phyloP scores from a whole-genome alignment of 805 yeast genomes.

The Sugiyamaella valdiviana region DNA sequence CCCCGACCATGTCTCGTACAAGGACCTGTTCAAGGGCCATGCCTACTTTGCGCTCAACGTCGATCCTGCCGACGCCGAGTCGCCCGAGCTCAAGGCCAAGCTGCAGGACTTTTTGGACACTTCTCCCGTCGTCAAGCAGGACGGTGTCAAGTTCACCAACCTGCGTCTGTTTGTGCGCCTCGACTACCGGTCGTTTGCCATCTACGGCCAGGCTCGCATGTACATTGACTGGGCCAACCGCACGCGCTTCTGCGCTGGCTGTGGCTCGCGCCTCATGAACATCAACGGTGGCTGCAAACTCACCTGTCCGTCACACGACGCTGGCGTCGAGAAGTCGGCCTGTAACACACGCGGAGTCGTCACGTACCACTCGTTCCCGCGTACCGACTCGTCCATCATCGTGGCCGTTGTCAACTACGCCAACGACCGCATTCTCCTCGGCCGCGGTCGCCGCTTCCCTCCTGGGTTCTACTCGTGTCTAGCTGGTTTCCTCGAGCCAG shows the following conservation, averaged over 20 bases:
- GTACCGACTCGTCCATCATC: constrained; percentile 86
- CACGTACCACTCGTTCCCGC: constrained; percentile 79
- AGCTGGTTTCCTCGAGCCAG: constrained; percentile 95
- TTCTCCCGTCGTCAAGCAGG: constrained; percentile 9
- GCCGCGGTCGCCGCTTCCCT: constrained; percentile 59
- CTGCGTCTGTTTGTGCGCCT: constrained; percentile 4
- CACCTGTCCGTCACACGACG: constrained; percentile 33
- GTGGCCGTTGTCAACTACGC: constrained; percentile 65
- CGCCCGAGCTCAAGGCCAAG: constrained; percentile 21
- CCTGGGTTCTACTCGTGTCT: constrained; percentile 69
- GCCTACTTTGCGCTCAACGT: constrained; percentile 38
- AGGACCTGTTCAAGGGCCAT: constrained; percentile 29
- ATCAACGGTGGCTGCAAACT: constrained; percentile 39
- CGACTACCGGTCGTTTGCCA: constrained; percentile 38
- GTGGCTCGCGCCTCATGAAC: constrained; percentile 49
- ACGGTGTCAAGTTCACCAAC: constrained; percentile 1
- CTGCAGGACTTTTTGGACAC: constrained; percentile 17
- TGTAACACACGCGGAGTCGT: constrained; percentile 42
- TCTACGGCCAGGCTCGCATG: constrained; percentile 77
- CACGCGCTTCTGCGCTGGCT: constrained; percentile 76
- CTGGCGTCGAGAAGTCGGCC: constrained; percentile 19
- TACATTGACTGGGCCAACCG: constrained; percentile 77
- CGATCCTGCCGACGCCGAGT: constrained; percentile 13
- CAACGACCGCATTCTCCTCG: constrained; percentile 59
- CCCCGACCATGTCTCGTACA: constrained; percentile 15